Conservation (phyloP, 2,329 filamentous ascomycete species). For the Sordariomycetes sp. region DNA sequence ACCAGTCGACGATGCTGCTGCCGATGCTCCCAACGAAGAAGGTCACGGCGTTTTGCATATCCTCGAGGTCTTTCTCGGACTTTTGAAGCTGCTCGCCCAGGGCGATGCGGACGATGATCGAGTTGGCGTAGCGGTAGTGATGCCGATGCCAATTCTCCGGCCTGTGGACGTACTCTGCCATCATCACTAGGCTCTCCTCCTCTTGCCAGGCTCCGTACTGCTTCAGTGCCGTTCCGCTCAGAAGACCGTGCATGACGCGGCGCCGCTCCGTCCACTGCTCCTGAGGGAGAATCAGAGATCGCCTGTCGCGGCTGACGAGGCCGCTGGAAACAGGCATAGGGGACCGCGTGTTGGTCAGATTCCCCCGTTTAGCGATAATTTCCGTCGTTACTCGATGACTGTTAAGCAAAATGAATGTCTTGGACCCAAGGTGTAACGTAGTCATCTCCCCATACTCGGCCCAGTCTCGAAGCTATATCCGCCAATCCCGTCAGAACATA, state of each 20-base stretch:
- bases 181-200: conserved; percentile 21
- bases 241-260: conserved; percentile 25
- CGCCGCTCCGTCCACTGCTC: conserved; percentile 22
- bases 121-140: conserved; percentile 27
- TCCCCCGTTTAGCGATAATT: conserved; percentile 24
- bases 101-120: conserved; percentile 23
- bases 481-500: background rate
- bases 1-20: conserved; percentile 23
- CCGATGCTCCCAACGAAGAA: conserved; percentile 23
- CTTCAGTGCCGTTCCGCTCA: conserved; percentile 21
- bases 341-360: conserved; percentile 18
- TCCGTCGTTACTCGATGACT: conserved; percentile 22
- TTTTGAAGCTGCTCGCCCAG: conserved; percentile 20
- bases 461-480: background rate
- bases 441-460: conserved; percentile 16
- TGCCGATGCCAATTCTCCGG: conserved; percentile 24
- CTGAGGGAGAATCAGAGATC: conserved; percentile 20
- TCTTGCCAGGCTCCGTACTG: conserved; percentile 22
- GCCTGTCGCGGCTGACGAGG: conserved; percentile 20
- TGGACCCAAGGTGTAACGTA: conserved; percentile 17
- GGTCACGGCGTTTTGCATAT: conserved; percentile 23
- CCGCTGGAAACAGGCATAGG: conserved; percentile 17
- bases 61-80: conserved; percentile 19
- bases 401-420: conserved; percentile 32
- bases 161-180: conserved; percentile 15